Conservation (phyloP, 306 rosid genomes). For the Quercus dentata region DNA sequence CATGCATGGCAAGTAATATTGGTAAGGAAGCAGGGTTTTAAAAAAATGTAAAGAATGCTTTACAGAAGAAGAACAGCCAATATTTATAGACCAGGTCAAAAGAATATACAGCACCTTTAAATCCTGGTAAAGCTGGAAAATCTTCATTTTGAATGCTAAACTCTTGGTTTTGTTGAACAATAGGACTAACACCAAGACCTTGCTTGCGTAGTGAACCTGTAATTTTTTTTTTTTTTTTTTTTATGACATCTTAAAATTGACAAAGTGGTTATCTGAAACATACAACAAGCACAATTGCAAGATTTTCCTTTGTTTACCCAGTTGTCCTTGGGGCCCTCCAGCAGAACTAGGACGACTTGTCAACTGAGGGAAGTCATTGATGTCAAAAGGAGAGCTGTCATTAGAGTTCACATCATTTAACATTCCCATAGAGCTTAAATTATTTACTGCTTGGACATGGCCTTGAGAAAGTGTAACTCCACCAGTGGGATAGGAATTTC, state of each 20-base stretch:
- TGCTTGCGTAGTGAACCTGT: slow-evolving; percentile 94
- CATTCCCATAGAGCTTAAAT: slow-evolving; percentile 85
- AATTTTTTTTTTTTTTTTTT: slow-evolving; percentile 24
- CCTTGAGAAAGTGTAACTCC: slow-evolving; percentile 89
- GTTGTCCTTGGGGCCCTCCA: slow-evolving; percentile 97
- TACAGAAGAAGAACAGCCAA: neutral
- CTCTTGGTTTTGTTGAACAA: slow-evolving; percentile 96
- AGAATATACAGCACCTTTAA: slow-evolving; percentile 68
- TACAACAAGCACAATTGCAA: slow-evolving; percentile 2
- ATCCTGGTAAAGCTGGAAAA: slow-evolving; percentile 96
- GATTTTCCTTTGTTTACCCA: slow-evolving; percentile 48
- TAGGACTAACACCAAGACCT: slow-evolving; percentile 90
- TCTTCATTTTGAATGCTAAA: slow-evolving; percentile 98
- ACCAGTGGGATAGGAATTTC: slow-evolving; percentile 77
- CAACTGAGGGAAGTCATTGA: slow-evolving; percentile 90
- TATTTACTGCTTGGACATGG: slow-evolving; percentile 76
- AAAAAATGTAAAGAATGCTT: neutral
- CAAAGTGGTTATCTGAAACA: slow-evolving; percentile 1
- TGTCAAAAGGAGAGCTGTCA: slow-evolving; percentile 83
- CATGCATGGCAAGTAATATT: neutral
- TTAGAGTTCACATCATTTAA: slow-evolving; percentile 83
- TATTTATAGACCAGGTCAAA: neutral
- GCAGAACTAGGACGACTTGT: slow-evolving; percentile 95
- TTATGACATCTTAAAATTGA: slow-evolving; percentile 5
- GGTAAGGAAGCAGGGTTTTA: neutral